phyloP scores from a whole-genome alignment of 1,139 yeast species.

The Yamadazyma atmosphaerica region DNA sequence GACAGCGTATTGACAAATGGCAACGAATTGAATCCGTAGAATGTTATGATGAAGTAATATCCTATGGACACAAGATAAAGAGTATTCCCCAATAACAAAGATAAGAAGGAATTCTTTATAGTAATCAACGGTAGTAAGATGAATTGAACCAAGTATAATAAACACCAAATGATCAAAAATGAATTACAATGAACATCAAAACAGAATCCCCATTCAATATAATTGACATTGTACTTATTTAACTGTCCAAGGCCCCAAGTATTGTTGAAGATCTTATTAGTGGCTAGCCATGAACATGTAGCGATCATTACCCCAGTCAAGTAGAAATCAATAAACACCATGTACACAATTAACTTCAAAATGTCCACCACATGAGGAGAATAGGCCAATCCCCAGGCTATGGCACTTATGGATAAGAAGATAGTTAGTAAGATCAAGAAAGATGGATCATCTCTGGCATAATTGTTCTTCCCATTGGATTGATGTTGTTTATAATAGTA shows the following conservation, averaged over 20 bases:
- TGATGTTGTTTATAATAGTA: conserved; percentile 61
- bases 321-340: conserved; percentile 85
- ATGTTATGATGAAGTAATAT: conserved; percentile 76
- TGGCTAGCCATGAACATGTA: conserved; percentile 69
- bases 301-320: conserved; percentile 70
- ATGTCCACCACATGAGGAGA: conserved; percentile 63
- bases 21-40: conserved; percentile 83
- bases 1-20: conserved; percentile 70
- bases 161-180: conserved; percentile 77
- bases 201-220: conserved; percentile 91
- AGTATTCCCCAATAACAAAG: conserved; percentile 73
- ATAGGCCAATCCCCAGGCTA: conserved; percentile 90
- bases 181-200: conserved; percentile 93
- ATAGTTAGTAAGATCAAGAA: conserved; percentile 70
- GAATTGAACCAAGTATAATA: conserved; percentile 75
- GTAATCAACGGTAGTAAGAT: conserved; percentile 70
- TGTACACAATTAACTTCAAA: conserved; percentile 64
- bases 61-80: conserved; percentile 71
- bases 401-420: conserved; percentile 68
- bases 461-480: conserved; percentile 33
- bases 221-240: conserved; percentile 40
- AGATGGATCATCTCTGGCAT: conserved; percentile 92
- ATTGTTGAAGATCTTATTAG: conserved; percentile 59
- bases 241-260: conserved; percentile 32
- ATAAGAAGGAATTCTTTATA: conserved; percentile 57